Conservation (phyloP, 225 moss, liverwort and hornwort genomes). For the Polytrichum commune region DNA sequence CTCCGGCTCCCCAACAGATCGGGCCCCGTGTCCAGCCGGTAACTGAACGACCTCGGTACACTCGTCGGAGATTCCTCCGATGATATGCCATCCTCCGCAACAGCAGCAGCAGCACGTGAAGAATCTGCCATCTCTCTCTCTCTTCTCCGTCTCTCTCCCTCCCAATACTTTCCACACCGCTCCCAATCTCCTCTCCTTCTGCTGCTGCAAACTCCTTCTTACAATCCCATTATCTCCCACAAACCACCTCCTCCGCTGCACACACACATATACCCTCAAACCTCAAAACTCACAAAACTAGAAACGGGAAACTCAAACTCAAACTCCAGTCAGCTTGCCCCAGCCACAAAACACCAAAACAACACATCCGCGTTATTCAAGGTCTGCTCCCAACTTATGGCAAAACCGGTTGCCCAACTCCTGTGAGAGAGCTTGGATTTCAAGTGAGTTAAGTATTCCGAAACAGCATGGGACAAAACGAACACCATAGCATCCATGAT, state of each 20-base stretch:
- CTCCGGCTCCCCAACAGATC: conserved; percentile 35
- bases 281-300: no score
- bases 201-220: background rate
- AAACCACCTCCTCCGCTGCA: background rate
- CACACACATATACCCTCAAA: no score
- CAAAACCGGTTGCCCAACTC: no score
- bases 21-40: conserved; percentile 39
- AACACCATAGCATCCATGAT: no score
- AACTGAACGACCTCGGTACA: conserved; percentile 50
- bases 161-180: background rate
- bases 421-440: no score
- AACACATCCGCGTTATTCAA: no score
- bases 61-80: conserved; percentile 8
- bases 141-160: conserved; percentile 1
- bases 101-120: background rate
- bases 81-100: conserved; percentile 9
- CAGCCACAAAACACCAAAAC: no score
- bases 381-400: no score
- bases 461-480: no score
- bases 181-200: background rate
- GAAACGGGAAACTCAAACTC: no score
- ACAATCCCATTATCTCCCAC: background rate
- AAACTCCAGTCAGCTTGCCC: no score
- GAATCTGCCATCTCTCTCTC: conserved; percentile 24
- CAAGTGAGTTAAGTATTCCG: no score